Percentiles rank a stretch among this genome's conserved stretches.
These are phyloP conservation scores for Colletotrichum coccodes DNA, from an alignment of 2,329 filamentous ascomycete species.

Conservation along the genomic window DNA sequence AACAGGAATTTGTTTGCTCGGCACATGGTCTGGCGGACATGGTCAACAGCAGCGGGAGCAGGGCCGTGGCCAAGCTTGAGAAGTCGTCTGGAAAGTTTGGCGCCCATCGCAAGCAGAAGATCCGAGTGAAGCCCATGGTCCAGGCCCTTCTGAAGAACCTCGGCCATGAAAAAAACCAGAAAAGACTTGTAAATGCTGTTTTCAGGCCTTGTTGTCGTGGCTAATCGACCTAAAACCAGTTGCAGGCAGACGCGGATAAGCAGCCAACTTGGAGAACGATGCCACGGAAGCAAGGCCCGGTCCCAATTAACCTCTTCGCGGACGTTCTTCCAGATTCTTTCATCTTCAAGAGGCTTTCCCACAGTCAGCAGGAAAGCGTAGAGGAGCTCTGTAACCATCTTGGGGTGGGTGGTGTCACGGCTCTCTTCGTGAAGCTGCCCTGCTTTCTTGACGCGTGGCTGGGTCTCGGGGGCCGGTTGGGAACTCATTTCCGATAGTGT, in stretches of 20 bases:
- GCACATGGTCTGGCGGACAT: background rate
- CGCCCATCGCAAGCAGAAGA: constrained; percentile 49
- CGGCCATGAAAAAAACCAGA: constrained; percentile 57
- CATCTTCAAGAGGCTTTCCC: constrained; percentile 40
- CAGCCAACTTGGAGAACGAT: constrained; percentile 64
- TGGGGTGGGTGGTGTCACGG: constrained; percentile 60
- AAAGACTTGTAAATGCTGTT: constrained; percentile 57
- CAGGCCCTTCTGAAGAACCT: constrained; percentile 43
- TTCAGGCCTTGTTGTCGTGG: constrained; percentile 12
- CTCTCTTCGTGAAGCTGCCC: constrained; percentile 47
- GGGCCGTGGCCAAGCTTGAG: constrained; percentile 47
- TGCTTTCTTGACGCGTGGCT: constrained; percentile 48
- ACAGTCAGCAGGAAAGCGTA: constrained; percentile 50
- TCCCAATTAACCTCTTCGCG: constrained; percentile 64
- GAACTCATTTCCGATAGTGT: constrained; percentile 42
- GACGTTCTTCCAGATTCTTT: constrained; percentile 59
- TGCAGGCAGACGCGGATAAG: constrained; percentile 63
- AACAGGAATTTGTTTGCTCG: background rate
- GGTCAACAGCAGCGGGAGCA: background rate
- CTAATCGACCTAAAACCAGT: constrained; percentile 26
- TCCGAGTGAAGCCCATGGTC: constrained; percentile 36
- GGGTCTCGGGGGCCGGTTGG: constrained; percentile 36
- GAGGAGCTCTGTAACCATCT: constrained; percentile 61
- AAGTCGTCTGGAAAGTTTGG: constrained; percentile 55
- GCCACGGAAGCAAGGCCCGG: constrained; percentile 51